Base-by-base conservation (phyloP, 208 protist genomes). In the Giardia muris region DNA sequence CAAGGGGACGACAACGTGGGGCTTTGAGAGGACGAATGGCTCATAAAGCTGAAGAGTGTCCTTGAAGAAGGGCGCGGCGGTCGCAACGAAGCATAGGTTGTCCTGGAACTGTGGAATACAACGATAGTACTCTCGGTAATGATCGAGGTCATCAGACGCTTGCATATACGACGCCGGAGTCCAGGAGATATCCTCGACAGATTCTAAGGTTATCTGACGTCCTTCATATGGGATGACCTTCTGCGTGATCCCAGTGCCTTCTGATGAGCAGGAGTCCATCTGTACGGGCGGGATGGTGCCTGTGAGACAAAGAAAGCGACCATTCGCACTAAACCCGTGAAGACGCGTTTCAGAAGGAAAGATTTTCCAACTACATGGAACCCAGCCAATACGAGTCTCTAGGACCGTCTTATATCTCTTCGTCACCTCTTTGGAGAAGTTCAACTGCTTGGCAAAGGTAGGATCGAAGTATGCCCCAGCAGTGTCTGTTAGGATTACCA, bases 181-280 rank as follows among this genome's bases (percentile, higher is more conserved):
- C 57, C 57, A 76, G 57, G 19, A 39, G 57, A 76, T 30, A 30
- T 76, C 57, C 57, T 76, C 57, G 30, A 76, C 30, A 30, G 57
- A 76, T 30, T 76, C 57, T 76, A 76, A 30, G 57, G 57, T 30
- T 39, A 76, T 76, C 30, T 76, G 19, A 39, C 57, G 57, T 10
- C 57, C 57, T 76, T 76, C 57, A 76, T 76, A 76, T 76, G 57
- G 57, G 57, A 76, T 76, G 57, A 39, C 10, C 57, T 76, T 76
- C 57, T 76, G 57, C 30, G 57, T 30, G 57, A 76, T 30, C 10
- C 30, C 30, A 30, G 57, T 76, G n/a, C n/a, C n/a, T n/a, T n/a
- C n/a, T n/a, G n/a, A n/a, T 39, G 57, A 76, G 57, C 57, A 76
- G 57, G 19, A 39, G 19, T 76, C 30, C 19, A 30, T 76, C 19